Percentiles rank a stretch among this genome's conserved stretches.
Conservation (phyloP, 2,329 filamentous ascomycete genomes). For the Botrytis paeoniae region DNA sequence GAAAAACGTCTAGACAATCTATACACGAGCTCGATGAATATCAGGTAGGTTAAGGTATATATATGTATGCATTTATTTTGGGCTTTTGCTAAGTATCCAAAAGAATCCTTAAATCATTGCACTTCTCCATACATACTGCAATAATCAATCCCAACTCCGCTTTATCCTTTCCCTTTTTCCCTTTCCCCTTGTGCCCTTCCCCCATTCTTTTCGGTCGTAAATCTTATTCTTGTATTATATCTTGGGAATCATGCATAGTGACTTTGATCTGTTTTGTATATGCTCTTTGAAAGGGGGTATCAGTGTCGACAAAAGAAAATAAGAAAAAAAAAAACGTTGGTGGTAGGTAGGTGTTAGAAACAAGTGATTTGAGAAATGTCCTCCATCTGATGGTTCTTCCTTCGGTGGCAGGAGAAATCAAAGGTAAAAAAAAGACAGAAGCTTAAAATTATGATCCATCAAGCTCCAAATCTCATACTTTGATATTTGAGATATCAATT, state of each 20-base stretch:
- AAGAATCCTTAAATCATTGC: not conserved
- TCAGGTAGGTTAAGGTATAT: not conserved
- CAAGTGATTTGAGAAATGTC: not conserved
- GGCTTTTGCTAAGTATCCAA: not conserved
- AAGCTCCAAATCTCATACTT: not conserved
- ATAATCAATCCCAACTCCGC: not conserved
- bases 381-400: not conserved
- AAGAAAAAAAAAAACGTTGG: not conserved
- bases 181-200: no score
- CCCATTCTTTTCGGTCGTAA: not conserved
- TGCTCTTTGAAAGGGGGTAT: conserved; percentile 15
- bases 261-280: conserved; percentile 2
- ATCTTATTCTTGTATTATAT: conserved; percentile 14
- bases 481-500: not conserved
- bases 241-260: conserved; percentile 6
- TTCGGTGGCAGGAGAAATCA: not conserved
- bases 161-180: not conserved
- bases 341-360: not conserved
- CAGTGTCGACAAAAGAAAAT: conserved; percentile 8
- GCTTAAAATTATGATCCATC: not conserved
- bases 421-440: not conserved
- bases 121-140: not conserved
- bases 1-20: not conserved
- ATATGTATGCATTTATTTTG: not conserved
- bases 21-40: not conserved